Base-by-base conservation (phyloP, 805 yeast species). In the Sugiyamaella smithiae region DNA sequence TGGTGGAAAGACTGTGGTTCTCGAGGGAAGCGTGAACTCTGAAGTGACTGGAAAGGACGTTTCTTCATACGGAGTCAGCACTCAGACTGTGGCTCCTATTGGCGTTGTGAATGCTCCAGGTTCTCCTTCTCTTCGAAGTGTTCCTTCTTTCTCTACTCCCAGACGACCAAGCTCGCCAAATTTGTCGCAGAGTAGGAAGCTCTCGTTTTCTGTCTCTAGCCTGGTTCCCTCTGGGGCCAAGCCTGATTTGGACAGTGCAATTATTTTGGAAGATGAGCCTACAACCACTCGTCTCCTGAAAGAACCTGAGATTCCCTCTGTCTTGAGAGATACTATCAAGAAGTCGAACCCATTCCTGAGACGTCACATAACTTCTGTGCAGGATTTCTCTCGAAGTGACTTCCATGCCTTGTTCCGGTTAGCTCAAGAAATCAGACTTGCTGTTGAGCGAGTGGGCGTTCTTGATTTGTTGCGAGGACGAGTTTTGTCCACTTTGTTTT, bases 351-450 rank as follows among this genome's bases (percentile, higher is more conserved):
- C 96, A 57, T 93, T 91, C 80, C 76, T 89, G 68, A 81, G 96
- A 65, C 85, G 83, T 68, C 85, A 90, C 47, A 83, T 93, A 49
- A 73, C 88, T 61, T 88, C 97, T 28, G 98, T 95, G 46, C 82
- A 83, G 64, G 91, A 89, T 65, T 82, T 91, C 66, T 76, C 79
- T 56, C 84, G 98, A 70, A 77, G 89, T 52, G 96, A 91, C 66
- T 76, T 95, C 69, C 99, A 91, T 67, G 80, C 89, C 24, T 76
- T 93, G 66, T 93, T 93, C 74, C 85, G 96, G 22, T 95, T 93
- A 61, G 99, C 99, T 35, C 97, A 91, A 74, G 98, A 95, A 72
- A 84, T 93, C 89, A 81, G 97, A 69, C 79, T 93, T 57, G 91
- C 93, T 40, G 99, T 93, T 52, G 97, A 91, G 73, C 85, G 98